Evolutionary conservation across 345 rosid genomes (phyloP), one percentile per base, ranked within the genome.

Genomic region (Bruguiera gymnorhiza): DNA sequence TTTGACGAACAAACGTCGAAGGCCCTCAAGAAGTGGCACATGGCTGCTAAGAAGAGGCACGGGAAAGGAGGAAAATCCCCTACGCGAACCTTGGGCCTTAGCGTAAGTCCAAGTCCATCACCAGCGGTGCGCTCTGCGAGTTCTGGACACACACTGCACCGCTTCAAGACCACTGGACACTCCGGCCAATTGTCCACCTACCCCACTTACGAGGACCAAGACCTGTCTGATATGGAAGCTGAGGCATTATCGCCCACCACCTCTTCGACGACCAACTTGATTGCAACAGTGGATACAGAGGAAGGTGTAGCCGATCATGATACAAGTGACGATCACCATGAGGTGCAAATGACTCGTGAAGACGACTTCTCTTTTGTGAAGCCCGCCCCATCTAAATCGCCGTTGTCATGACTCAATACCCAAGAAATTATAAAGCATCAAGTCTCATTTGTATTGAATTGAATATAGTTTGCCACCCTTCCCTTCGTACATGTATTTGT

Each of bases 1-100:
- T 95, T 95, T 43, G 98, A 95, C 60, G 98, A 95, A 8, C 99
- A 95, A 76, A 92, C 96, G 7, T 90, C 94, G 7, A 92, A 80
- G 74, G 99, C 99, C 1, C 87, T 95, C 6, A 92, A 86, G 87
- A 92, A 83, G 63, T 95, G 99, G 99, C 97, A 81, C 69, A 84
- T 77, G 89, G 89, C 86, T 0, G 98, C 72, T 50, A 88, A 88
- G 78, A 89, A 82, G 84, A 87, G 68, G 82, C 80, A 63, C 2
- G 80, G 37, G 11, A 84, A 83, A 79, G 82, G 69, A 57, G 79
- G 90, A 63, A 92, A 86, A 76, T 66, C 90, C 26, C 72, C 86
- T 1, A 70, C 83, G 19, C 58, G 62, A 68, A 81, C 77, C 30
- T 75, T 85, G 3, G 94, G 93, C 18, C 87, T 78, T 76, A 85